Percentiles rank a stretch among this genome's conserved stretches.
phyloP scores from a whole-genome alignment of 495 filamentous ascomycete genomes.

The Lepraria neglecta region DNA sequence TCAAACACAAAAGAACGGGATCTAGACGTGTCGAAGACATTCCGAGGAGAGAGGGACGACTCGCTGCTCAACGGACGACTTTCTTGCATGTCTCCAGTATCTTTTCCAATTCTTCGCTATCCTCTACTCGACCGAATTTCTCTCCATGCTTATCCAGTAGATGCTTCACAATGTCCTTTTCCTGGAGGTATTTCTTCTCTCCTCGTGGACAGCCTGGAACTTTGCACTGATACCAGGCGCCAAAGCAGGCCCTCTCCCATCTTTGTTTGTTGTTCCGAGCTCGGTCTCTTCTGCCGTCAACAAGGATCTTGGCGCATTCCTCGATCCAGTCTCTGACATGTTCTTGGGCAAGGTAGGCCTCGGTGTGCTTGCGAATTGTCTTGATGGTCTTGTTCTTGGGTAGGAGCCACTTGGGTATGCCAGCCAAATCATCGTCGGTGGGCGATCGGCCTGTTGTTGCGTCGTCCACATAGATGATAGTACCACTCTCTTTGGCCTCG shows the following conservation, averaged over 20 bases:
- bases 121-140: not conserved
- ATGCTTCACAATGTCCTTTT: conserved; percentile 5
- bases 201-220: conserved; percentile 10
- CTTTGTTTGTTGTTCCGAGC: conserved; percentile 8
- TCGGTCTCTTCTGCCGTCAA: conserved; percentile 12
- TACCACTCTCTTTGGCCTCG: too few species aligned
- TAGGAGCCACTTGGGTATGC: not conserved
- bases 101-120: not conserved
- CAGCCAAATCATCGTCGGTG: too few species aligned
- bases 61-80: conserved; percentile 4
- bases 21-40: too few species aligned
- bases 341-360: not conserved
- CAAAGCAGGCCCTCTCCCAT: conserved; percentile 21
- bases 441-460: too few species aligned
- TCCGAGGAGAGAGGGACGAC: too few species aligned
- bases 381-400: conserved; percentile 17
- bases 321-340: not conserved
- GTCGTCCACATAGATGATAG: too few species aligned
- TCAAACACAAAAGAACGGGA: too few species aligned
- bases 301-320: conserved; percentile 12
- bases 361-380: conserved; percentile 7
- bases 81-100: conserved; percentile 15
- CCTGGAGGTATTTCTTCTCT: conserved; percentile 14
- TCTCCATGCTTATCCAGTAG: conserved; percentile 16
- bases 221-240: conserved; percentile 24